Evolutionary conservation across 805 yeast genomes (phyloP), one percentile per base, ranked within the genome.

Genomic region (Starmera pachycereana): DNA sequence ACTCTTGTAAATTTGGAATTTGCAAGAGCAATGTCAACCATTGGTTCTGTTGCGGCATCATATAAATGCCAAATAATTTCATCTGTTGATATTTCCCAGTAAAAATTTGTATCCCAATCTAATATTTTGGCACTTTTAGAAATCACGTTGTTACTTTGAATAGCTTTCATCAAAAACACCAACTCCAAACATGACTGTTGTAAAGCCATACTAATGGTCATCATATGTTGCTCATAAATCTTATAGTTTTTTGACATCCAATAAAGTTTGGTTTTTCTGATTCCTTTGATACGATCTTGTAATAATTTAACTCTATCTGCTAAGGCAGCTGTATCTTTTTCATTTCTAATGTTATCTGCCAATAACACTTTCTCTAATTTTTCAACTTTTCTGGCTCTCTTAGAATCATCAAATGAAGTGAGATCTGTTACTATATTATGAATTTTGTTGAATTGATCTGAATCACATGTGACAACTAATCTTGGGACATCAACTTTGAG

Each of bases 51-150:
- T 1, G 63, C 49, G 3, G 65, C 66, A 44, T 74, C 78, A 43
- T 71, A 60, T 38, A 80, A 54, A 43, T 76, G 80, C 69, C 81
- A 68, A n/a, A 72, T 68, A 8, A 79, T 57, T 44, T 75, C 74
- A 45, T 74, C 80, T 0, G 81, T 71, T 10, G 63, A 57, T 6
- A 70, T 55, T n/a, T 57, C 53, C 74, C 72, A 69, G 45, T 73
- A 78, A 13, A 76, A 36, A 28, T 46, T 49, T 32, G 47, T 48
- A 54, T 39, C 47, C 4, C 40, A 36, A 12, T 43, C 47, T n/a
- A 44, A 43, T 6, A 45, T 46, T 18, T 44, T 52, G 10, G 56
- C 55, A 22, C 54, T 38, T 52, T 41, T 34, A 8, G 39, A 42
- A 41, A 57, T 41, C 43, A 62, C 50, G 42, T 63, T 52, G 37